Base-by-base conservation (phyloP, 2,329 filamentous ascomycete genomes). In the Hypocreales sp. region DNA sequence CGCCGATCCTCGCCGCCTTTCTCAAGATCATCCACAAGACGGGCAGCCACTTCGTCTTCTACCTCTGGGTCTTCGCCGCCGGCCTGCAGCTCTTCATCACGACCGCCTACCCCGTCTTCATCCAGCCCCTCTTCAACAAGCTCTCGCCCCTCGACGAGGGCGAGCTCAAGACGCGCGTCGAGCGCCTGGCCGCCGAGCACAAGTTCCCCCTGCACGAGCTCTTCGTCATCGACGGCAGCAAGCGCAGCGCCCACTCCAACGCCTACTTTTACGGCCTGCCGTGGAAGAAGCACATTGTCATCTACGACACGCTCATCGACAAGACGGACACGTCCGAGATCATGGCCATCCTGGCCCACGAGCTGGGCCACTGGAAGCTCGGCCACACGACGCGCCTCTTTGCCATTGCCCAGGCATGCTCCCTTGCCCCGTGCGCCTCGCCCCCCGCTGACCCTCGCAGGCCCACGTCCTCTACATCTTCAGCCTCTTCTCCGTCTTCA, bases 271-370 rank as follows among this genome's bases (percentile, higher is more conserved):
- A 92, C 44, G 90, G 90, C 34, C 70, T 98, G 30, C 90, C 90
- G 22, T 98, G 87, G 86, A 94, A 94, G 70, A 95, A 95, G 70
- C 92, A 95, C 62, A 98, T 98, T 61, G 90, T 98, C 46, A 92
- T 98, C 48, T 98, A 93, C 51, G 90, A 98, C 50, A 98, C 92
- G 5, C 60, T 98, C 36, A 84, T 98, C 36, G 87, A 94, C 56
- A 93, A 95, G 70, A 90, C 79, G 51, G 73, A 86, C 35, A 75
- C 80, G 4, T 69, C 90, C 46, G 90, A 98, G 55, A 86, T 98
- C 22, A 82, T 93, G 32, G 87, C 90, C 38, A 86, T 98, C 28
- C 63, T 98, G 29, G 86, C 83, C 20, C 90, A 98, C 51, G 90
- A 98, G 56, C 70, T 98, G 25, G 90, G 90, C 27, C 90, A 98